A percentile compares a stretch with the other conserved stretches of the same genome.
Evolutionary conservation across 257 asterid species (phyloP).

Genomic region (Coffea canephora): DNA sequence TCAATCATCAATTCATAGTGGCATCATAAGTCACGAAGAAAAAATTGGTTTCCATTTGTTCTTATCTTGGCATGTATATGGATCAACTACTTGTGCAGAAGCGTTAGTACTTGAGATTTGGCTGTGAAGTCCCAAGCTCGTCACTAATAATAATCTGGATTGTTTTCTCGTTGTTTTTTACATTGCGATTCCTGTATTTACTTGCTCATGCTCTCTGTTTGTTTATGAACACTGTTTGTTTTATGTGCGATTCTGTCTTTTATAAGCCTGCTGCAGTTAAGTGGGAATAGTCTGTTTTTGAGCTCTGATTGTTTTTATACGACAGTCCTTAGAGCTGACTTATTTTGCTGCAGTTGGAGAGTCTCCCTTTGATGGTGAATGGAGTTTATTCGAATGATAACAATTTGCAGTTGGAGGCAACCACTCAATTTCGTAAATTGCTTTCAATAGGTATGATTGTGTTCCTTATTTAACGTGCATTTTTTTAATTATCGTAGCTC

Average conservation of each 20-base stretch:
- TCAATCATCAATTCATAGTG: no score
- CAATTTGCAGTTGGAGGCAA: slow-evolving; percentile 67
- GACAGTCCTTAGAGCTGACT: slow-evolving; percentile 15
- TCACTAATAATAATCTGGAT: no score
- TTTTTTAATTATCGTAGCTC: slow-evolving; percentile 13
- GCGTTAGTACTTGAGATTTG: no score
- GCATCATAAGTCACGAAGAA: no score
- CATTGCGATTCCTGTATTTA: no score
- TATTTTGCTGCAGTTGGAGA: slow-evolving; percentile 56
- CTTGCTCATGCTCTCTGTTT: no score
- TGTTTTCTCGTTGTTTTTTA: no score
- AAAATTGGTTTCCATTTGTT: no score
- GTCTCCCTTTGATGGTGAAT: slow-evolving; percentile 71
- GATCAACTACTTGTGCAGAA: no score
- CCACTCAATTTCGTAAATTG: slow-evolving; percentile 90
- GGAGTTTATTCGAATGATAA: slow-evolving; percentile 76
- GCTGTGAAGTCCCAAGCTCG: no score
- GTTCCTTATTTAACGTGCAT: not conserved
- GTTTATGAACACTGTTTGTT: no score
- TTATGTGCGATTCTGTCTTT: not conserved
- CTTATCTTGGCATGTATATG: no score
- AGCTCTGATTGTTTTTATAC: not conserved
- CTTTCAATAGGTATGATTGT: slow-evolving; percentile 67
- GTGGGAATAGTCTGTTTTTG: not conserved
- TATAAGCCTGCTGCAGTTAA: not conserved